Conservation (phyloP, 495 filamentous ascomycete genomes). For the Aspergillus sclerotioniger region DNA sequence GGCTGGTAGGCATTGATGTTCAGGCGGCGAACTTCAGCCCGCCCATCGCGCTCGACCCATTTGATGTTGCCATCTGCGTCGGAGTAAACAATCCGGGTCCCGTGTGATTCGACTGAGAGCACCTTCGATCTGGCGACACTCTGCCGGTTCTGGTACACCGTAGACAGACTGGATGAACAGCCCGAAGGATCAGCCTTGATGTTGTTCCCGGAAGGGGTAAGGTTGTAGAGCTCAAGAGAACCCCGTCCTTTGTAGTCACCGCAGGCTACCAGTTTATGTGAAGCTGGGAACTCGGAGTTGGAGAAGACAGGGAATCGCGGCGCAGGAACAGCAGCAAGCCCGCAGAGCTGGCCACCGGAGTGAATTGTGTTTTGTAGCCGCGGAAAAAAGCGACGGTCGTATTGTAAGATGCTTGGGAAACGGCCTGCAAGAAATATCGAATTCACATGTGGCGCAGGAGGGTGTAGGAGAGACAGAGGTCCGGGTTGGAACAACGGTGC, state of each 20-base stretch:
- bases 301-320: conserved; percentile 50
- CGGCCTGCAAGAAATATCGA: conserved; percentile 68
- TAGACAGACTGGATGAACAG: conserved; percentile 32
- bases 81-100: conserved; percentile 77
- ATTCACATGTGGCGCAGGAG: conserved; percentile 53
- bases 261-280: conserved; percentile 71
- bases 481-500: conserved; percentile 78
- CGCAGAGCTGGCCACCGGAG: conserved; percentile 78
- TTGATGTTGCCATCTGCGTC: conserved; percentile 83
- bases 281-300: conserved; percentile 49
- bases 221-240: conserved; percentile 81
- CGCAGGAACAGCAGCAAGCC: conserved; percentile 70
- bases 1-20: conserved; percentile 56
- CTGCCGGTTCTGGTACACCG: conserved; percentile 71
- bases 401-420: conserved; percentile 86
- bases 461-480: conserved; percentile 78
- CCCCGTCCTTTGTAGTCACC: conserved; percentile 96
- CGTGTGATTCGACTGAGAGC: conserved; percentile 80
- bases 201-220: conserved; percentile 38
- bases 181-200: conserved; percentile 23
- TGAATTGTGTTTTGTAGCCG: conserved; percentile 73
- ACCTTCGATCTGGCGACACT: conserved; percentile 78
- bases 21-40: conserved; percentile 72
- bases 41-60: conserved; percentile 89
- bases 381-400: conserved; percentile 85